A percentile compares a stretch with the other conserved stretches of the same genome.
phyloP scores from a whole-genome alignment of 257 asterid genomes.

The Anisodus tanguticus region DNA sequence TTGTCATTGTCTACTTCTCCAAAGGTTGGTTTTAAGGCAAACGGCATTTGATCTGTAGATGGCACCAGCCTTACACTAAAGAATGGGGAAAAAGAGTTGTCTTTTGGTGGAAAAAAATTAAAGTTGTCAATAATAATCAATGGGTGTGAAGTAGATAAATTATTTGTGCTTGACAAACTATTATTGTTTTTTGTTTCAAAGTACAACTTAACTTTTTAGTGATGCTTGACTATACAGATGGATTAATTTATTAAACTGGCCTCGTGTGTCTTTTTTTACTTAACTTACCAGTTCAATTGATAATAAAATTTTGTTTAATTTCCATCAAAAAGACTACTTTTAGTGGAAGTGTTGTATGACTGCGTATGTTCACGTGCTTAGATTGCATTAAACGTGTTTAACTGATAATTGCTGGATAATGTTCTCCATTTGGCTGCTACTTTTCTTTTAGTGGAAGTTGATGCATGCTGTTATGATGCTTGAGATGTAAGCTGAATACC shows the following conservation, averaged over 20 bases:
- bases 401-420: conserved; percentile 44
- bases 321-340: too few species aligned
- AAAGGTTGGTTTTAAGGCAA: not conserved
- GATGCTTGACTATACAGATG: too few species aligned
- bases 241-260: conserved; percentile 37
- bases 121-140: not conserved
- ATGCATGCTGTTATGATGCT: conserved; percentile 27
- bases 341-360: conserved; percentile 5
- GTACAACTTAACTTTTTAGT: conserved; percentile 52
- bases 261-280: conserved; percentile 37
- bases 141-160: not conserved
- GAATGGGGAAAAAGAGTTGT: not conserved
- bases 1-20: not conserved
- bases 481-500: not conserved
- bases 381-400: conserved; percentile 31
- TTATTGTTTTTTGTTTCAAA: conserved; percentile 38
- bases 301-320: conserved; percentile 19
- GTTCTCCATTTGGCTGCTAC: conserved; percentile 34
- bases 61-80: conserved; percentile 20
- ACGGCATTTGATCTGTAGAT: conserved; percentile 22
- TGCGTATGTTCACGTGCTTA: conserved; percentile 54
- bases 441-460: not conserved
- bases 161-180: conserved; percentile 30
- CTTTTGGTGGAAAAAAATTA: not conserved
- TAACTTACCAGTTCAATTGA: conserved; percentile 32